These are phyloP conservation scores for Pilasporangium apinafurcum DNA, from an alignment of 352 stramenopile species.

Conservation along the genomic window DNA sequence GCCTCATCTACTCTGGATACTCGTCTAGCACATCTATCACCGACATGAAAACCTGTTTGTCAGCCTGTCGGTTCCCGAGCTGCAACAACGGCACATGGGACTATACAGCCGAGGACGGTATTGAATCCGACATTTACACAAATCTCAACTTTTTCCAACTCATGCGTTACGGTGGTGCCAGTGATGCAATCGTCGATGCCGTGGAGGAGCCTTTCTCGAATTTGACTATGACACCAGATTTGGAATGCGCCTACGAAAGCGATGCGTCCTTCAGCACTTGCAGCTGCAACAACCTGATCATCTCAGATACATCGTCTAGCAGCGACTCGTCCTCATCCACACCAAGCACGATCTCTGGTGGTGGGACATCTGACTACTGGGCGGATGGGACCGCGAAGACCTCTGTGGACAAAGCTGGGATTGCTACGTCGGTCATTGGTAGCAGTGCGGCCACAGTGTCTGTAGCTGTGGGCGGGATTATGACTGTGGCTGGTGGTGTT, in stretches of 20 bases:
- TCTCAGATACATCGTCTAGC: conserved; percentile 10
- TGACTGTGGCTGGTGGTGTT: conserved; percentile 54
- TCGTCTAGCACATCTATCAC: conserved; percentile 37
- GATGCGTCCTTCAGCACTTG: conserved; percentile 52
- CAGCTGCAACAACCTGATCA: conserved; percentile 45
- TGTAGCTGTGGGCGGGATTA: conserved; percentile 47
- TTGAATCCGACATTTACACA: conserved; percentile 64
- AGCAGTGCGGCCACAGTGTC: conserved; percentile 54
- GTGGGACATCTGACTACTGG: conserved; percentile 51
- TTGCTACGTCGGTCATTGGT: conserved; percentile 42
- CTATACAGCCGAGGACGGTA: conserved; percentile 55
- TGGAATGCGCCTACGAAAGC: conserved; percentile 47
- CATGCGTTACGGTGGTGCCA: conserved; percentile 32
- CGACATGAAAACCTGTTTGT: conserved; percentile 67
- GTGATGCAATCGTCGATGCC: conserved; percentile 15
- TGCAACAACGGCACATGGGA: conserved; percentile 72
- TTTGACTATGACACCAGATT: conserved; percentile 42
- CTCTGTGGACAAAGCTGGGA: conserved; percentile 63
- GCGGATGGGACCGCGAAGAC: conserved; percentile 45
- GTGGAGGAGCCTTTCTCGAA: conserved; percentile 41
- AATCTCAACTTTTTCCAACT: conserved; percentile 64
- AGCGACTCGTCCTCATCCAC: conserved; percentile 5
- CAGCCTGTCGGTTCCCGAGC: conserved; percentile 72
- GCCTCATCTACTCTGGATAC: conserved; percentile 70
- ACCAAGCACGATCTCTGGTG: conserved; percentile 3